These are phyloP conservation scores for Psilocybe cyanescens DNA, from an alignment of 768 basidiomycete genomes.

Conservation along the genomic window DNA sequence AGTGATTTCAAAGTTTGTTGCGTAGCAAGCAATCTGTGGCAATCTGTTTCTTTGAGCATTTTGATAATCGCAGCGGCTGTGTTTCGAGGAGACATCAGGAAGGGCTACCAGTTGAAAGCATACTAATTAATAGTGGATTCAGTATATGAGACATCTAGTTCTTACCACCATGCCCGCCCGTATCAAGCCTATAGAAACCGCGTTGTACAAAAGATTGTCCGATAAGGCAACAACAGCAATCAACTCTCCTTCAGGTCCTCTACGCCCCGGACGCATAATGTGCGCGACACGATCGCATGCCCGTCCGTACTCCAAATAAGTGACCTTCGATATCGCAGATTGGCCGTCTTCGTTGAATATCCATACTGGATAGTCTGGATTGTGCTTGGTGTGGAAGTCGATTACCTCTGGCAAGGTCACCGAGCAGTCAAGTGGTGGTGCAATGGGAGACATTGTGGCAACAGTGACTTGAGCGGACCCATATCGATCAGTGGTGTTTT, in stretches of 20 bases:
- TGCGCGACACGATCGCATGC: constrained; percentile 48
- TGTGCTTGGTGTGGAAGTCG: constrained; percentile 39
- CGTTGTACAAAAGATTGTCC: constrained; percentile 42
- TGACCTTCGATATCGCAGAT: constrained; percentile 30
- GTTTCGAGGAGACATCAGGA: constrained; percentile 43
- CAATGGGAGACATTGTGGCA: background rate
- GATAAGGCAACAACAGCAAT: constrained; percentile 40
- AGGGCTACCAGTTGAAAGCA: constrained; percentile 42
- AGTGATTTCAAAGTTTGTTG: constrained; percentile 31
- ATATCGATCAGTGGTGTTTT: background rate
- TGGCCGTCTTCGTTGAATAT: constrained; percentile 28
- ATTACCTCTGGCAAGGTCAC: constrained; percentile 33
- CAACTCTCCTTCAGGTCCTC: constrained; percentile 33
- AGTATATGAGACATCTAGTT: background rate
- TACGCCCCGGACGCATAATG: constrained; percentile 35
- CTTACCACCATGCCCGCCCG: constrained; percentile 39
- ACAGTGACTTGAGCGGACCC: background rate
- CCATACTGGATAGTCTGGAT: constrained; percentile 33
- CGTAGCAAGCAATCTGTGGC: constrained; percentile 41
- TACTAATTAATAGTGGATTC: constrained; percentile 13
- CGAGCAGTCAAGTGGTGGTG: constrained; percentile 36
- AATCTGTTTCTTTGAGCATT: constrained; percentile 40
- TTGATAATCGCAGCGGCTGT: constrained; percentile 37
- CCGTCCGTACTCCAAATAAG: constrained; percentile 46
- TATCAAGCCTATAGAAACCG: constrained; percentile 40